Conservation (phyloP, 768 basidiomycete species). For the Naganishia vaughanmartiniae region DNA sequence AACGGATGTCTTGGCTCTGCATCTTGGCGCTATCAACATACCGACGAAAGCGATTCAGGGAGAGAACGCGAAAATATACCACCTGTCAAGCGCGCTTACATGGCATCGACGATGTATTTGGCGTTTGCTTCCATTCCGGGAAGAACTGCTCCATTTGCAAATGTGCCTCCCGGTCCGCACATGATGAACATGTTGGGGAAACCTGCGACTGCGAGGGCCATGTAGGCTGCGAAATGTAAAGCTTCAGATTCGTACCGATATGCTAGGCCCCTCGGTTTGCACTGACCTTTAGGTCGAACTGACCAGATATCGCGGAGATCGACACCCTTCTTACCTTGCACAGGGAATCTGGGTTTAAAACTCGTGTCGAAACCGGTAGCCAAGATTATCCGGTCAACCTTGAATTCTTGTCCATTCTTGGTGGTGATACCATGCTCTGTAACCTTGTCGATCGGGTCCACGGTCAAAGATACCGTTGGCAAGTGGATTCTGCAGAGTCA, state of each 20-base stretch:
- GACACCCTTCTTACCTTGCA: not conserved
- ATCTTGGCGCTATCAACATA: too few species aligned
- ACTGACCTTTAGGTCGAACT: too few species aligned
- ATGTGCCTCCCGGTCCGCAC: conserved; percentile 7
- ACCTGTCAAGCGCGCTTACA: not conserved
- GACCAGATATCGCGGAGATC: too few species aligned
- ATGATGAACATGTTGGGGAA: conserved; percentile 24
- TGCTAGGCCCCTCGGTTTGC: too few species aligned
- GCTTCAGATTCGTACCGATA: too few species aligned
- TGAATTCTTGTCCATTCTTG: not conserved
- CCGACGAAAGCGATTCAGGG: too few species aligned
- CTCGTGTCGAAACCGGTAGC: conserved; percentile 19
- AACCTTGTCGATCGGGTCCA: not conserved
- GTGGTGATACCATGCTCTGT: conserved; percentile 9
- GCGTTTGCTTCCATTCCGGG: conserved; percentile 17
- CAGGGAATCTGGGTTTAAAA: conserved; percentile 9
- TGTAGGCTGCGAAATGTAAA: not conserved
- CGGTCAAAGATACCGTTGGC: too few species aligned
- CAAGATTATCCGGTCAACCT: conserved; percentile 20
- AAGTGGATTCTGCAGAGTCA: too few species aligned
- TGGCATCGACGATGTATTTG: conserved; percentile 4
- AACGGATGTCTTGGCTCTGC: not conserved
- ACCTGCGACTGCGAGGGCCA: conserved; percentile 13
- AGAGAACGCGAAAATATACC: too few species aligned
- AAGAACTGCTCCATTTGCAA: conserved; percentile 4